These are phyloP conservation scores for Jamesozyma gamospora DNA, from an alignment of 805 yeast genomes.

Conservation along the genomic window DNA sequence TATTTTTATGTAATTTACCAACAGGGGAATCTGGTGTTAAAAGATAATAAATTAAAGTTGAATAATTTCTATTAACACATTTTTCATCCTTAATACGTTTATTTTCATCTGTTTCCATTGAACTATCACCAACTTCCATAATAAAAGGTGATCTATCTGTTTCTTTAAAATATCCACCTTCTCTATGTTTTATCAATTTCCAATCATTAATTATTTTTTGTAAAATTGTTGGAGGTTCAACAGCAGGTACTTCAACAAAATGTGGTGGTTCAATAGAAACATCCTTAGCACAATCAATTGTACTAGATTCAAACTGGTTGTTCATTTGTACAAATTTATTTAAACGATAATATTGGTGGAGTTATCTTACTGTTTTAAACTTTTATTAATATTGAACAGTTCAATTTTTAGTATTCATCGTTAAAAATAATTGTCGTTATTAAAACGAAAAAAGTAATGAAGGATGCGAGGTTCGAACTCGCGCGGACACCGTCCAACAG, in stretches of 20 bases:
- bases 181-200: conserved; percentile 36
- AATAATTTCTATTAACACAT: conserved; percentile 30
- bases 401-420: no score
- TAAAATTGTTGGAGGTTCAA: conserved; percentile 8
- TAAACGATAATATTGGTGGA: no score
- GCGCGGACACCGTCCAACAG: no score
- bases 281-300: background rate
- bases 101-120: conserved; percentile 17
- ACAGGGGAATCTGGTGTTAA: conserved; percentile 41
- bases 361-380: no score
- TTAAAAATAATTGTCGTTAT: no score
- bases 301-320: background rate
- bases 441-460: no score
- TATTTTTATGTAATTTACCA: conserved; percentile 43
- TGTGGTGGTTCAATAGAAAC: background rate
- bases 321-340: background rate
- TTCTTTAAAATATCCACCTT: conserved; percentile 50
- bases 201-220: conserved; percentile 30
- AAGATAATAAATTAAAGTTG: conserved; percentile 45
- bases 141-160: conserved; percentile 43
- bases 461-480: no score
- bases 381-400: no score
- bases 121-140: conserved; percentile 23
- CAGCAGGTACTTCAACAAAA: background rate
- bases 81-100: conserved; percentile 3